phyloP scores from a whole-genome alignment of 1,284 basidiomycete genomes.

The Cronartium ribicola region DNA sequence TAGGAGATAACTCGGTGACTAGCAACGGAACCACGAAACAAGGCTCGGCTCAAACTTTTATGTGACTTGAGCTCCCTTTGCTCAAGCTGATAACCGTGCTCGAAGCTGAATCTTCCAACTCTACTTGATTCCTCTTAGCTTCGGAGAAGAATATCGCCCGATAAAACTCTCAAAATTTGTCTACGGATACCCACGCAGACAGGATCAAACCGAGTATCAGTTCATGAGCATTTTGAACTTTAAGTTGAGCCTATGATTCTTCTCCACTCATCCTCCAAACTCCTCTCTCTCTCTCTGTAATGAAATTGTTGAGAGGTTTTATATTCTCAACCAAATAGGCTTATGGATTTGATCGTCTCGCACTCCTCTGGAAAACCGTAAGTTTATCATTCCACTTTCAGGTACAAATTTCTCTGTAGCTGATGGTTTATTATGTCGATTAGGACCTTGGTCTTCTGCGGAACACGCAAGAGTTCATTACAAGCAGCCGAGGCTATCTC shows the following conservation, averaged over 20 bases:
- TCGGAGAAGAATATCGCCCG: conserved; percentile 83
- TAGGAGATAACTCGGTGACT: conserved; percentile 56
- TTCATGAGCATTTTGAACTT: conserved; percentile 70
- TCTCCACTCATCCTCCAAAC: not conserved
- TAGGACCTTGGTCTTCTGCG: conserved; percentile 41
- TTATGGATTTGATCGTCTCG: conserved; percentile 65
- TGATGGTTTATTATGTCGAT: conserved; percentile 46
- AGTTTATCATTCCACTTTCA: conserved; percentile 59
- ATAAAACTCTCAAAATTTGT: conserved; percentile 62
- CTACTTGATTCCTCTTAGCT: conserved; percentile 56
- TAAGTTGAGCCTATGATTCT: conserved; percentile 59
- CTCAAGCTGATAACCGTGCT: conserved; percentile 54
- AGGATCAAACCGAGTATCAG: conserved; percentile 69
- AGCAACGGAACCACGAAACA: conserved; percentile 44
- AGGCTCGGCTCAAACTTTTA: conserved; percentile 48
- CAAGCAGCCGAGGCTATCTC: conserved; percentile 44
- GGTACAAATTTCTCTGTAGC: conserved; percentile 45
- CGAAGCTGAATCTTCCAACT: not conserved
- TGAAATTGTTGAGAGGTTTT: conserved; percentile 34
- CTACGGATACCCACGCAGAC: conserved; percentile 53
- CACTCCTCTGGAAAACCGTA: conserved; percentile 57
- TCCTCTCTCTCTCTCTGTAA: conserved; percentile 55
- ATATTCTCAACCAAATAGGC: conserved; percentile 52
- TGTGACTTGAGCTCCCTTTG: conserved; percentile 62
- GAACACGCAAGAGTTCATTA: conserved; percentile 38